Evolutionary conservation across 1,139 yeast genomes (phyloP), one percentile per base, ranked within the genome.

Genomic region (Debaryomycetaceae sp.): DNA sequence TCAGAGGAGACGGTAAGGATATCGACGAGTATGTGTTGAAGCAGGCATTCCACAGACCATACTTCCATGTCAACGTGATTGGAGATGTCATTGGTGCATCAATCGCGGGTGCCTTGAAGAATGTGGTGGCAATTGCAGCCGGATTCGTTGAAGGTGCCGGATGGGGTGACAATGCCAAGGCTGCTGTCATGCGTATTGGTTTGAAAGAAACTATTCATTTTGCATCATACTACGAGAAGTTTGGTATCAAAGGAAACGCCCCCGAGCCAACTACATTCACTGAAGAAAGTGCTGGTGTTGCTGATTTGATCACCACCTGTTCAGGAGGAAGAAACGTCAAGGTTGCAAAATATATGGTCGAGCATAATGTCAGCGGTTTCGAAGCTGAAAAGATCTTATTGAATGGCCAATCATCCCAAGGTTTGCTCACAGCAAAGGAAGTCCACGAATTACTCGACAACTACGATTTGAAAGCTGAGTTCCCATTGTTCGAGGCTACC

Each of bases 381-480:
- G 89, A 83, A 57, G 87, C 95, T 49, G 98, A 91, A 72, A 80
- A 78, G 68, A 86, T 75, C 54, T 73, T 90, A 56, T 76, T 91
- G 58, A 88, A 90, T 62, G 98, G 98, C 43, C 97, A 90, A 73
- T 83, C 91, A 47, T 93, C 97, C 45, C 98, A 91, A 72, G 98
- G 98, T 64, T 79, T 90, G 50, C 80, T 85, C 58, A 91, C 98
- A 38, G 80, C 93, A 51, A 80, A 80, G 67, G 98, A 91, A 73
- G 97, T 91, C 43, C 87, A 87, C 68, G 95, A 86, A 61, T 81
- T 91, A 65, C 76, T 91, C 61, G 76, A 71, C 46, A 76, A 77
- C 61, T 78, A 76, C 68, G 74, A 79, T 45, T 75, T 79, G 67
- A 64, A 75, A 49, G 76, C 77, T 20, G 93, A 89, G 56, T 91